Conservation (phyloP, 257 asterid genomes). For the Ballota nigra region DNA sequence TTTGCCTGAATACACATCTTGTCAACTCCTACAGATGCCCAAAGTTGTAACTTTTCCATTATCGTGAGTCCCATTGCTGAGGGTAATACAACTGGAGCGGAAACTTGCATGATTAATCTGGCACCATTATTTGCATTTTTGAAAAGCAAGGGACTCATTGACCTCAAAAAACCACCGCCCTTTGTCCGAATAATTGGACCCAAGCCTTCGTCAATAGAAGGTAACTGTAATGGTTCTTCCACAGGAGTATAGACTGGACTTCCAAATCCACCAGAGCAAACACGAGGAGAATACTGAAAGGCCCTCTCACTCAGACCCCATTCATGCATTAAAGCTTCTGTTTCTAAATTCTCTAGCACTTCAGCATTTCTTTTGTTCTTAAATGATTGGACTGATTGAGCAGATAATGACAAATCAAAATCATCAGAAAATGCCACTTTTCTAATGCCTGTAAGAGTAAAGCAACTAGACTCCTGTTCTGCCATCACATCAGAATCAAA, state of each 20-base stretch:
- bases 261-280: conserved; percentile 76
- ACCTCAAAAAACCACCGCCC: conserved; percentile 60
- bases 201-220: conserved; percentile 56
- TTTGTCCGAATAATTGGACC: conserved; percentile 45
- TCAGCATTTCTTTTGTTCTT: conserved; percentile 55
- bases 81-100: conserved; percentile 73
- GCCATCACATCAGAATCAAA: conserved; percentile 33
- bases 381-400: conserved; percentile 43
- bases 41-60: conserved; percentile 54
- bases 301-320: conserved; percentile 73
- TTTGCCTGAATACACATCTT: conserved; percentile 54
- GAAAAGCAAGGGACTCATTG: conserved; percentile 70
- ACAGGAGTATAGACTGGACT: conserved; percentile 73
- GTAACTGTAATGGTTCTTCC: conserved; percentile 44
- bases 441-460: conserved; percentile 23
- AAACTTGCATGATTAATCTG: conserved; percentile 66
- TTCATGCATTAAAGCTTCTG: conserved; percentile 65
- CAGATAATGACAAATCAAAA: conserved; percentile 52
- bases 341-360: conserved; percentile 77
- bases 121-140: conserved; percentile 64
- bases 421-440: conserved; percentile 42
- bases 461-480: conserved; percentile 25
- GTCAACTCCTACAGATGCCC: conserved; percentile 73
- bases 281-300: conserved; percentile 56
- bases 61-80: conserved; percentile 50